phyloP scores from a whole-genome alignment of 2,329 filamentous ascomycete genomes.

The Madurella mycetomatis region DNA sequence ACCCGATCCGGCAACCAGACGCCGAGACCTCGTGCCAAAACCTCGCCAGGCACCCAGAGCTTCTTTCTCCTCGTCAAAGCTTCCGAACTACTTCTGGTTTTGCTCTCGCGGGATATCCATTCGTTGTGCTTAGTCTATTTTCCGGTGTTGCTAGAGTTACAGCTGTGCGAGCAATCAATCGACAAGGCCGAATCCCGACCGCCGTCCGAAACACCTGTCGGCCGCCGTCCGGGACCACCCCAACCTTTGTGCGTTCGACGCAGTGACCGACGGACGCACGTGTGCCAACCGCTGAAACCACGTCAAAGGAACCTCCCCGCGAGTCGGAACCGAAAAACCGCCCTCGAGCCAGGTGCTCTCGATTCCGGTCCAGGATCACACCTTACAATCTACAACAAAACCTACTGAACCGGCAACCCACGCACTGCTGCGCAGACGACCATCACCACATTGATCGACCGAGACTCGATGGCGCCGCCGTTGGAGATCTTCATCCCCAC shows the following conservation, averaged over 20 bases:
- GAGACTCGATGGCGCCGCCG: constrained; percentile 54
- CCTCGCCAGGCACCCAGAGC: constrained; percentile 2
- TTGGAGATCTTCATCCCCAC: constrained; percentile 64
- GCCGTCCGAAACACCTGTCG: not conserved
- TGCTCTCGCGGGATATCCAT: constrained; percentile 9
- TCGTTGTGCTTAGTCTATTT: not conserved
- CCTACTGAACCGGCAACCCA: not conserved
- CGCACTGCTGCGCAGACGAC: not conserved
- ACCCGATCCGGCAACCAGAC: constrained; percentile 8
- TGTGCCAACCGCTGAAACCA: not conserved
- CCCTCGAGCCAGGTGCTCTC: not conserved
- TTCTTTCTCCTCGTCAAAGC: not conserved
- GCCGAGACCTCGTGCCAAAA: constrained; percentile 15
- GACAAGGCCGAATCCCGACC: not conserved
- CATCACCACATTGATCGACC: not conserved
- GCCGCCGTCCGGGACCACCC: not conserved
- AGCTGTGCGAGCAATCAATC: not conserved
- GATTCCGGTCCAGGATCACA: too few species aligned
- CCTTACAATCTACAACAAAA: too few species aligned
- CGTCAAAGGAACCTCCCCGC: not conserved
- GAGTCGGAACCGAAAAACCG: not conserved
- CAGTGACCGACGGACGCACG: not conserved
- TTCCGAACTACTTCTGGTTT: not conserved
- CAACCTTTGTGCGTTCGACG: not conserved
- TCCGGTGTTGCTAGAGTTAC: not conserved